phyloP scores from a whole-genome alignment of 306 rosid genomes.

The Castanopsis chinensis region DNA sequence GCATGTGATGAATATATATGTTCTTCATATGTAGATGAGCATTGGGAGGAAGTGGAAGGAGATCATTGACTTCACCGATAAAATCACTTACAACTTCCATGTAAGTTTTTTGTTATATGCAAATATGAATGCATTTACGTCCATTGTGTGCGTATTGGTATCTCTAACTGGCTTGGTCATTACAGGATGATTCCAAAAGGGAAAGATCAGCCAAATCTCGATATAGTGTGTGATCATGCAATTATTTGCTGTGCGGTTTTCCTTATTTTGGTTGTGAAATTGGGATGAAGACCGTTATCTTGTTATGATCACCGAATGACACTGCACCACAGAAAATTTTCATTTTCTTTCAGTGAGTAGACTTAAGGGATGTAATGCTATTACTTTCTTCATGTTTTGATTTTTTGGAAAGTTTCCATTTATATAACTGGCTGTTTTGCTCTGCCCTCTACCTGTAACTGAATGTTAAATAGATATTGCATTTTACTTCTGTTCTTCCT shows the following conservation, averaged over 20 bases:
- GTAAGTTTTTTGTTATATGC: conserved; percentile 37
- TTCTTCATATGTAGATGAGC: conserved; percentile 60
- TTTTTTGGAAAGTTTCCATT: not conserved
- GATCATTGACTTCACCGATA: conserved; percentile 66
- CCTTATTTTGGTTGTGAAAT: conserved; percentile 7
- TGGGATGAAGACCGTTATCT: not conserved
- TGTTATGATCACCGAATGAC: not conserved
- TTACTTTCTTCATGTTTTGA: not conserved
- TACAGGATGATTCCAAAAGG: conserved; percentile 82
- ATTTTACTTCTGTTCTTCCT: not conserved
- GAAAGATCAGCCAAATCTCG: conserved; percentile 67
- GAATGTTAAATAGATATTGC: not conserved
- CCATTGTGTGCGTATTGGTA: not conserved
- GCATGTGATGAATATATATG: not conserved
- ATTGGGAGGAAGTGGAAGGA: conserved; percentile 99
- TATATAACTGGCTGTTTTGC: not conserved
- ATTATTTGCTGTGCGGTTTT: conserved; percentile 15
- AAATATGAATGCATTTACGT: not conserved
- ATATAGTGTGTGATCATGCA: conserved; percentile 50
- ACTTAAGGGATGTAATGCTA: not conserved
- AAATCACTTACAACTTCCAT: conserved; percentile 71
- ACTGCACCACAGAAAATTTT: not conserved
- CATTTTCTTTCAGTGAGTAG: not conserved
- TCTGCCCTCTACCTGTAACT: not conserved
- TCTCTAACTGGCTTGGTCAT: conserved; percentile 30